Percentiles rank a stretch among this genome's conserved stretches.
Conservation (phyloP, 768 basidiomycete genomes). For the Pulveroboletus frians region DNA sequence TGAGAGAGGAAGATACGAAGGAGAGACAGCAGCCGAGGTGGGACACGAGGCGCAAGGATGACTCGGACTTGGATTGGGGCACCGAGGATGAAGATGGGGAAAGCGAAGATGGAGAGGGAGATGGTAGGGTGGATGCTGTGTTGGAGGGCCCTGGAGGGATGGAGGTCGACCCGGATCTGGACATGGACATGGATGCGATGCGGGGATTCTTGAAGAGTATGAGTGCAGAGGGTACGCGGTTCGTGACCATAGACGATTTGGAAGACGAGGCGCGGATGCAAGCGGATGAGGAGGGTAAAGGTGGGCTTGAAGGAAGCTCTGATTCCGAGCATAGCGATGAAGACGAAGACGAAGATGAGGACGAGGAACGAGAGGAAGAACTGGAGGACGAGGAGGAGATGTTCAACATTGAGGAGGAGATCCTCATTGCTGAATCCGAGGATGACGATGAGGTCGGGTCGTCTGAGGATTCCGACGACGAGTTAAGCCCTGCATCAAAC, state of each 20-base stretch:
- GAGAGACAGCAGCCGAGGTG: slow-evolving; percentile 36
- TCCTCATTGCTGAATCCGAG: slow-evolving; percentile 36
- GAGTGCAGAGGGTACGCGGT: slow-evolving; percentile 41
- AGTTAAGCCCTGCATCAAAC: slow-evolving; percentile 27
- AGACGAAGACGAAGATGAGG: slow-evolving; percentile 37
- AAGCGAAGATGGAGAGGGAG: slow-evolving; percentile 12
- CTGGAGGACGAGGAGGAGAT: slow-evolving; percentile 36
- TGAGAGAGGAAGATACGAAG: slow-evolving; percentile 33
- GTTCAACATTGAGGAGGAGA: slow-evolving; percentile 42
- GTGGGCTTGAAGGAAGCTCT: slow-evolving; percentile 21
- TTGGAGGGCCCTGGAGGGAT: slow-evolving; percentile 43
- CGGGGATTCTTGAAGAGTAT: slow-evolving; percentile 47
- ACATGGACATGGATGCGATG: slow-evolving; percentile 46
- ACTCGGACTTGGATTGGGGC: slow-evolving; percentile 70
- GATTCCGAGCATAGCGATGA: slow-evolving; percentile 29
- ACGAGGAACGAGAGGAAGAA: slow-evolving; percentile 28
- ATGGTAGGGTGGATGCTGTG: slow-evolving; percentile 27
- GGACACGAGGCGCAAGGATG: slow-evolving; percentile 52
- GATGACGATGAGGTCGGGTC: slow-evolving; percentile 19
- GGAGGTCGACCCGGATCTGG: slow-evolving; percentile 59
- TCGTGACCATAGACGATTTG: slow-evolving; percentile 65
- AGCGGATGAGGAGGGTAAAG: slow-evolving; percentile 44
- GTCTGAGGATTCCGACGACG: slow-evolving; percentile 29
- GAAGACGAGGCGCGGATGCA: slow-evolving; percentile 47
- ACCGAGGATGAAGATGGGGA: slow-evolving; percentile 38